Evolutionary conservation across 352 stramenopile species (phyloP), one percentile per base, ranked within the genome.

Genomic region (Globisporangium barbulae): DNA sequence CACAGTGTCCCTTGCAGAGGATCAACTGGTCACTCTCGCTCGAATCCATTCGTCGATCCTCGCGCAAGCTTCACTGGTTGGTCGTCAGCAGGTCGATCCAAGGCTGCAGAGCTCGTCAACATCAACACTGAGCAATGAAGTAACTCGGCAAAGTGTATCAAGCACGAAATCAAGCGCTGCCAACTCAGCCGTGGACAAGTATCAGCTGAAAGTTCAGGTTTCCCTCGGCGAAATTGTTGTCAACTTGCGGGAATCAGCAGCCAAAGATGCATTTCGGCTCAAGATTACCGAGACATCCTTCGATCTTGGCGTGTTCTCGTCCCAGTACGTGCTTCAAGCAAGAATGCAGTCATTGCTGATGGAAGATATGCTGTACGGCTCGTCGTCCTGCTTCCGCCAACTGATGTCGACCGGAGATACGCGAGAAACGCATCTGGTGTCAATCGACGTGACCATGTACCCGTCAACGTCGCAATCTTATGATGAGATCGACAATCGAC

Each of bases 291-390:
- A 86, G 31, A 85, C 76, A 13, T 81, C 76, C 0, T 85, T 88
- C 31, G 70, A 75, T n/a, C 22, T 78, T 17, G 64, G 71, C 10
- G 59, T 73, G 5, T 89, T 86, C 37, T 72, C 79, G 15, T 70
- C 70, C 17, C 76, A 84, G 47, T 82, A 82, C 33, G 64, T 69
- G 7, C 67, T 87, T 19, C 74, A 85, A 68, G 79, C 81, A 48
- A 67, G 72, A 25, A 56, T 92, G 22, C 75, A 81, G 56, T 67
- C 79, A 5, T 65, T 92, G 7, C 52, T 84, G 45, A 89, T 92
- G 81, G 77, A 92, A 65, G 83, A 92, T 56, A 81, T 79, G 53
- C 63, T 92, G 2, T 86, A 92, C 53, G 57, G 67, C 15, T 5
- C 67, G 6, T 57, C 68, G 17, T 92, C 81, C 9, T 65, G 66